Conservation (phyloP, 129 eudicot species). For the Lactuca sativa region DNA sequence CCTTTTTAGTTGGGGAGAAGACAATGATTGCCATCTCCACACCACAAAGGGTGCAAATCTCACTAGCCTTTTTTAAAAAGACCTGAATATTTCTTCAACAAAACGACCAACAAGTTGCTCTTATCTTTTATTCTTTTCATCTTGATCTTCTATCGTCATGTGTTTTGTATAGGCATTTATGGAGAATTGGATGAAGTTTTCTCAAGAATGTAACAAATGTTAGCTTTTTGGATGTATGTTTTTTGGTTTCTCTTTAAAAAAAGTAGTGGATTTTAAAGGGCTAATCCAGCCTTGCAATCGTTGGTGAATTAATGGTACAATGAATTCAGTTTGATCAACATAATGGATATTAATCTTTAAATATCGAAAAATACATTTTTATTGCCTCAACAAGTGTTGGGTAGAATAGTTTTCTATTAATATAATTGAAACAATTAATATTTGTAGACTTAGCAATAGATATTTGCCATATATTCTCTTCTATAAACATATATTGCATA, state of each 20-base stretch:
- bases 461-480: neutral
- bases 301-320: neutral
- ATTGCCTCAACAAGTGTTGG: too few relatives aligned
- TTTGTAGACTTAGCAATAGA: constrained; percentile 13
- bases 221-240: neutral
- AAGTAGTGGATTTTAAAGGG: constrained; percentile 7
- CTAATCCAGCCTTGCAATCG: neutral
- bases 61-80: constrained; percentile 11
- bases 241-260: neutral
- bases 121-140: constrained; percentile 1
- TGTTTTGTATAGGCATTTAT: neutral
- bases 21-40: constrained; percentile 40
- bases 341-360: neutral
- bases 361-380: neutral
- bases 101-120: constrained; percentile 4
- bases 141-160: neutral
- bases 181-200: neutral
- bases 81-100: constrained; percentile 7
- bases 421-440: neutral
- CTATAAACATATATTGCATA: neutral
- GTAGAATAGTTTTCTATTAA: neutral
- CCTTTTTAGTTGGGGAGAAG: constrained; percentile 45
- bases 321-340: neutral
- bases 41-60: constrained; percentile 20
- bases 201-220: neutral